phyloP scores from a whole-genome alignment of 495 filamentous ascomycete species.

The Lasiosphaeria hispida region DNA sequence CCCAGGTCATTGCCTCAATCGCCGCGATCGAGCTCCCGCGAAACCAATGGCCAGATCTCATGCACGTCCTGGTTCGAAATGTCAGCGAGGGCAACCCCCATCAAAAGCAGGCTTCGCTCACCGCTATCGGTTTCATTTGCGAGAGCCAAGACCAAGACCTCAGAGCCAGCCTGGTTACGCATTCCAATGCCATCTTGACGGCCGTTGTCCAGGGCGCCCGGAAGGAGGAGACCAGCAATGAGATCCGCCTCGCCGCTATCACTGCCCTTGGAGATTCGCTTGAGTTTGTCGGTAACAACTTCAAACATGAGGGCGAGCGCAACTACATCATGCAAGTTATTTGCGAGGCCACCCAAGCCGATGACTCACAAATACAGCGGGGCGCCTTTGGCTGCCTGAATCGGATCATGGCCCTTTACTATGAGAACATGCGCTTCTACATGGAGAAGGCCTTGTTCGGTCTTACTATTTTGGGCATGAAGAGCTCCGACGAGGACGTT shows the following conservation, averaged over 20 bases:
- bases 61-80: constrained; percentile 82
- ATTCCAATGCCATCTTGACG: constrained; percentile 97
- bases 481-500: constrained; percentile 94
- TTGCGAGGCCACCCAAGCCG: constrained; percentile 94
- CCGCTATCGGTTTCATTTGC: constrained; percentile 95
- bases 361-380: constrained; percentile 85
- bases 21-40: constrained; percentile 91
- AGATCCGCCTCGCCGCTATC: constrained; percentile 89
- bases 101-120: constrained; percentile 90
- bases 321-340: constrained; percentile 99
- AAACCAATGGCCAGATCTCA: constrained; percentile 93
- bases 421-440: constrained; percentile 99
- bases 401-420: constrained; percentile 96
- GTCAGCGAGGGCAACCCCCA: constrained; percentile 81
- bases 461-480: constrained; percentile 98
- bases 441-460: constrained; percentile 99
- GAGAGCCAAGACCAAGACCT: constrained; percentile 89
- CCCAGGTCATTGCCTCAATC: constrained; percentile 92
- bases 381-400: constrained; percentile 96
- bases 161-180: constrained; percentile 70
- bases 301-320: constrained; percentile 96
- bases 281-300: constrained; percentile 95
- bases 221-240: constrained; percentile 86
- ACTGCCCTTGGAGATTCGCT: constrained; percentile 93
- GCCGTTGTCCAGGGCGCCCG: constrained; percentile 96